A percentile compares a stretch with the other conserved stretches of the same genome.
Evolutionary conservation across 2,329 filamentous ascomycete genomes (phyloP).

Genomic region (Stachybotrys chartarum): DNA sequence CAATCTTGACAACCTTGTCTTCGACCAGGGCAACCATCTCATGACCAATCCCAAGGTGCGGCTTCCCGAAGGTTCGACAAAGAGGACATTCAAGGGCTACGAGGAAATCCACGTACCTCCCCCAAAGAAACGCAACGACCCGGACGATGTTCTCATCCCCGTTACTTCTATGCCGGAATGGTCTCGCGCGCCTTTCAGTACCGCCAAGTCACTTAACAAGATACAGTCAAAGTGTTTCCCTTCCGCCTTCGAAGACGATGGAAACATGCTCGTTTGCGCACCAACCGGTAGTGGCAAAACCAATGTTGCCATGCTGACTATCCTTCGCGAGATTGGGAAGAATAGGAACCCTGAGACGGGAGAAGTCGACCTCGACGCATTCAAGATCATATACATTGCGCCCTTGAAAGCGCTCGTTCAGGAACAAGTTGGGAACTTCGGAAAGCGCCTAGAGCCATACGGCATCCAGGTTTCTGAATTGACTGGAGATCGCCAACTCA

Average conservation of each 20-base stretch:
- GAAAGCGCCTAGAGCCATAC: conserved; percentile 80
- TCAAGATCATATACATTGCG: conserved; percentile 98
- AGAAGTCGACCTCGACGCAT: conserved; percentile 91
- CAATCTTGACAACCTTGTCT: conserved; percentile 92
- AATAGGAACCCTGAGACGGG: conserved; percentile 82
- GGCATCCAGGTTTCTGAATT: conserved; percentile 92
- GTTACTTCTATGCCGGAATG: conserved; percentile 87
- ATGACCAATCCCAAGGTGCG: conserved; percentile 99
- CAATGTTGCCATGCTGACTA: conserved; percentile 95
- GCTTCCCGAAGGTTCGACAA: conserved; percentile 88
- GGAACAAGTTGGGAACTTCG: conserved; percentile 97
- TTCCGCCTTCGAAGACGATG: conserved; percentile 85
- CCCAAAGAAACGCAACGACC: conserved; percentile 79
- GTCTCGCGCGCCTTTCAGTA: conserved; percentile 80
- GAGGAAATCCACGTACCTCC: conserved; percentile 96
- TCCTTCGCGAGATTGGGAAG: conserved; percentile 94
- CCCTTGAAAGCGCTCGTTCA: conserved; percentile 93
- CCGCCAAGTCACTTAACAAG: conserved; percentile 80
- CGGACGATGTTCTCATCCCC: conserved; percentile 73
- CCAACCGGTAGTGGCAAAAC: conserved; percentile 97
- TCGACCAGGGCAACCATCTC: conserved; percentile 95
- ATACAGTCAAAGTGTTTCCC: conserved; percentile 94
- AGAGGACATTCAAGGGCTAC: conserved; percentile 94
- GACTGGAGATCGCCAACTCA: conserved; percentile 95
- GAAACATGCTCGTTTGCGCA: conserved; percentile 96